phyloP scores from a whole-genome alignment of 176 grass and related monocot species.

The Coix lacrymajobi region DNA sequence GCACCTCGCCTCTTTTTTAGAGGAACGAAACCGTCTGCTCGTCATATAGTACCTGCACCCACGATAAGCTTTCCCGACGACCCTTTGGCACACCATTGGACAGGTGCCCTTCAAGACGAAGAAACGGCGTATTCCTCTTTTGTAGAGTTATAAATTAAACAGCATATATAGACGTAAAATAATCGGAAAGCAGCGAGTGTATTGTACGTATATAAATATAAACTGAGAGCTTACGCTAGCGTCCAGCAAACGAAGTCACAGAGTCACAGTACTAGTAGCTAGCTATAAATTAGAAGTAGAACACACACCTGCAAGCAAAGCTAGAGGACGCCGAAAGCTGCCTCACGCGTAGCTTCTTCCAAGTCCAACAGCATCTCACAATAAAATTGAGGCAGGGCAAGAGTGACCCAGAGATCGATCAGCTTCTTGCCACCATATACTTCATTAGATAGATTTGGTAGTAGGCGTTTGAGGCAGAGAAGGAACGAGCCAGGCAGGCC shows the following conservation, averaged over 20 bases:
- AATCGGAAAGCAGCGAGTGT: not conserved
- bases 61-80: not conserved
- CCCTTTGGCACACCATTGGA: conserved; percentile 27
- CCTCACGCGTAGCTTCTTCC: not conserved
- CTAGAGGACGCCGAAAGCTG: conserved; percentile 7
- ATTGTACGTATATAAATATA: too few relatives aligned
- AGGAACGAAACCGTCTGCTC: not conserved
- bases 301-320: not conserved
- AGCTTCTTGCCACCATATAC: not conserved
- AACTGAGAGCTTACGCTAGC: not conserved
- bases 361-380: not conserved
- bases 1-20: not conserved
- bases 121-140: conserved; percentile 3
- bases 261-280: not conserved
- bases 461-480: not conserved
- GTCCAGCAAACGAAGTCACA: not conserved
- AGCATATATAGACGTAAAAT: not conserved
- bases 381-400: not conserved
- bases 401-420: not conserved
- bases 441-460: too few relatives aligned
- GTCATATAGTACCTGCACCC: not conserved
- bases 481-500: not conserved
- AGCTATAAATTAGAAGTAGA: not conserved
- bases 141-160: not conserved
- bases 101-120: conserved; percentile 2